Conservation (phyloP, 2,329 filamentous ascomycete species). For the Fusarium fujikuroi region DNA sequence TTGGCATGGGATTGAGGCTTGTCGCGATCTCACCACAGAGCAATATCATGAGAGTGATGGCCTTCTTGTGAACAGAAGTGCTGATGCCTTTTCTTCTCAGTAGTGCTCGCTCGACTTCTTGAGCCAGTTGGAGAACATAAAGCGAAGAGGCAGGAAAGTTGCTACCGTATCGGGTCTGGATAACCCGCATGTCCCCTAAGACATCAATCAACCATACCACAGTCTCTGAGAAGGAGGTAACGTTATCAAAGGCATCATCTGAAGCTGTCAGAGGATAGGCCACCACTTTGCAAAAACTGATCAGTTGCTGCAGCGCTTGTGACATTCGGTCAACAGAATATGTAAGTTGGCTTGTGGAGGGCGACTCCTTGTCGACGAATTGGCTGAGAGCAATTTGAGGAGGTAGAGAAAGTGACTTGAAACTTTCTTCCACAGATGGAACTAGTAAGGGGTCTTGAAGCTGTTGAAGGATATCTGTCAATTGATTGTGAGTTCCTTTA, state of each 20-base stretch:
- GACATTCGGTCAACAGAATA: conserved; percentile 54
- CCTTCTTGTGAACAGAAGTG: conserved; percentile 49
- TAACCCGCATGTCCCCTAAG: conserved; percentile 55
- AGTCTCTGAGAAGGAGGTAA: conserved; percentile 53
- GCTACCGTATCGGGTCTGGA: conserved; percentile 53
- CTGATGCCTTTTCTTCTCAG: conserved; percentile 23
- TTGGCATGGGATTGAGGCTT: conserved; percentile 47
- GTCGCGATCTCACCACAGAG: conserved; percentile 56
- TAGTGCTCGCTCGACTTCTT: conserved; percentile 49
- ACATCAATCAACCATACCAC: conserved; percentile 63
- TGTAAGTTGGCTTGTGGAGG: conserved; percentile 44
- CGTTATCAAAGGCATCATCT: conserved; percentile 47
- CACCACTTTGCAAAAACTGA: conserved; percentile 57
- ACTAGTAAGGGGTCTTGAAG: conserved; percentile 48
- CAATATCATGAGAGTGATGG: conserved; percentile 52
- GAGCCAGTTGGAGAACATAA: conserved; percentile 50
- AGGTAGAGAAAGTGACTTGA: conserved; percentile 52
- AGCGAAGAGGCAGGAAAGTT: conserved; percentile 47
- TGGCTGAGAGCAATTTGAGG: conserved; percentile 51
- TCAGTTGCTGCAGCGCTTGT: conserved; percentile 60
- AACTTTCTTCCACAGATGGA: conserved; percentile 43
- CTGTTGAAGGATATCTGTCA: conserved; percentile 48
- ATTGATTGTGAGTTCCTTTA: not conserved
- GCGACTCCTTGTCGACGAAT: conserved; percentile 45
- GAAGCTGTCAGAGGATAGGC: conserved; percentile 52